Evolutionary conservation across 257 asterid genomes (phyloP), one percentile per base, ranked within the genome.

Genomic region (Cordia subcordata): DNA sequence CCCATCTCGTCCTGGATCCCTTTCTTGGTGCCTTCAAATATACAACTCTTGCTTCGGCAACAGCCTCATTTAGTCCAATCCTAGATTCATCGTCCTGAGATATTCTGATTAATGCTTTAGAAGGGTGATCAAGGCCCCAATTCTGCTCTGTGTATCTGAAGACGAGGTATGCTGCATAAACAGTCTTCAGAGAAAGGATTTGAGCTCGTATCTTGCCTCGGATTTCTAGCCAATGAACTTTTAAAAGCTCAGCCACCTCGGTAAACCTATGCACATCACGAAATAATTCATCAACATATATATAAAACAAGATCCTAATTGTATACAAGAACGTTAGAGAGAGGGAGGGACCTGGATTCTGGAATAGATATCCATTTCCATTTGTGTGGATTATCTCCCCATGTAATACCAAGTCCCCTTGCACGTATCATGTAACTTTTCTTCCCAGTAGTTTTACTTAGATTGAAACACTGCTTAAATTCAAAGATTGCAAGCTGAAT

Each of bases 221-320:
- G 38, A 86, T 68, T 23, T 82, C 82, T 20, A 89, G 82, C 94
- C 84, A 82, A n/a, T 83, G 76, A 32, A 74, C 77, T 8, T 71
- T 57, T 52, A 50, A 73, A 61, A 89, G 83, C 66, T 69, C 63
- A 3, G 88, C 95, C 68, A 86, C 95, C 68, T 89, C 89, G 0
- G 76, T 32, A 55, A 89, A 86, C 81, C 95, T 49, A 17, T 17
- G 21, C 20, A 17, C 53, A 13, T 42, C 12, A 39, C 12, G 15
- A 10, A 42, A 42, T 42, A 42, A 42, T 42, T 10, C 15, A 42
- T 42, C 47, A 42, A 14, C 44, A 39, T 39, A 39, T 39, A 39
- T 42, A 42, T 3, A 14, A 8, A 8, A 42, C 10, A 10, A 11
- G 47, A 11, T 42, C 12, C 8, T 42, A 8, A 42, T 27, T 9